phyloP scores from a whole-genome alignment of 83 land plant genomes.

The Larix sibirica region DNA sequence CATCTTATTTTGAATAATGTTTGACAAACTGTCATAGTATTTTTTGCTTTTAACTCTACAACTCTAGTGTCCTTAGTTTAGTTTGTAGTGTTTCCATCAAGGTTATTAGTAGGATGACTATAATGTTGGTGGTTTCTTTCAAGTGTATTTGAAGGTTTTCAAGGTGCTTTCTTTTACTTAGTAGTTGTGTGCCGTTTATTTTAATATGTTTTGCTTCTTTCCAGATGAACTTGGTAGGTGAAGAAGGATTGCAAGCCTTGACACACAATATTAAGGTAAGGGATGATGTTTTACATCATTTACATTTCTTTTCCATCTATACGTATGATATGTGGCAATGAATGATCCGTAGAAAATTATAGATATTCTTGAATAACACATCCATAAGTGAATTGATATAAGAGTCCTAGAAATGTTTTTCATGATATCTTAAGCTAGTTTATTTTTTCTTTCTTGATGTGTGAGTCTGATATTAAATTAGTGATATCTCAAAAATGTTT shows the following conservation, averaged over 20 bases:
- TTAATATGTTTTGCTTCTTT: conserved; percentile 1
- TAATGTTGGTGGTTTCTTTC: neutral
- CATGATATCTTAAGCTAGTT: neutral
- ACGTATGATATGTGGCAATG: neutral
- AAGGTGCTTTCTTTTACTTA: neutral
- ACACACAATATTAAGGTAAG: conserved; percentile 64
- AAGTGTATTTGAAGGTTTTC: neutral
- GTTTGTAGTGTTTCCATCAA: neutral
- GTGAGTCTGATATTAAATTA: neutral
- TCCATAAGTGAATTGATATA: neutral
- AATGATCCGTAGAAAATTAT: neutral
- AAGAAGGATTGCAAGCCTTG: conserved; percentile 48
- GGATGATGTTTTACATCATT: neutral
- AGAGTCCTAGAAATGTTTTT: neutral
- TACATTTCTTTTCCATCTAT: neutral
- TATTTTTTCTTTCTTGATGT: neutral
- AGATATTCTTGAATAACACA: neutral
- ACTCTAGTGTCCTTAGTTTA: neutral
- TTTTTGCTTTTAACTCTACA: neutral
- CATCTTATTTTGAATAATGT: conserved; percentile 95
- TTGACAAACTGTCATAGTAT: neutral
- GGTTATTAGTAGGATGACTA: neutral
- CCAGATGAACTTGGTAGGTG: conserved; percentile 84
- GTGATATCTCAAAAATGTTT: neutral
- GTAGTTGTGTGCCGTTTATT: neutral